Evolutionary conservation across 441 rosid genomes (phyloP).

Genomic region (Breynia disticha): DNA sequence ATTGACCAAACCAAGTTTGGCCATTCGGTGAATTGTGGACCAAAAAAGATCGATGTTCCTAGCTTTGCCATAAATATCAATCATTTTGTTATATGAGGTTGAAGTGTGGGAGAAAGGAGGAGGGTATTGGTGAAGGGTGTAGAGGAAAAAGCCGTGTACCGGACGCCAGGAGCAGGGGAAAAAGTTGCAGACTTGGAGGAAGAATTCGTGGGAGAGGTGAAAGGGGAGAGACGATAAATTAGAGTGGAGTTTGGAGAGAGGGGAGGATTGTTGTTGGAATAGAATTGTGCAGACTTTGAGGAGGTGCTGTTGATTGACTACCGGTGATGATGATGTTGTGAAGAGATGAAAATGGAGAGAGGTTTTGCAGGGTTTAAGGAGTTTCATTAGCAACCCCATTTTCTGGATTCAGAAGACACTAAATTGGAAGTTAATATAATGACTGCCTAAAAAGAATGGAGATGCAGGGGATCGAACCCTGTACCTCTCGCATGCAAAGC

Average conservation of each 20-base stretch:
- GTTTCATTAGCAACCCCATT: no score
- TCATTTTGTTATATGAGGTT: constrained; percentile 54
- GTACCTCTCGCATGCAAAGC: constrained; percentile 99
- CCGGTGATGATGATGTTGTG: constrained; percentile 12
- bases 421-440: no score
- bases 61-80: constrained; percentile 48
- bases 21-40: constrained; percentile 42
- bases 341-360: constrained; percentile 14
- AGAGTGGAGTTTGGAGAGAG: constrained; percentile 50
- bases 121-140: constrained; percentile 29
- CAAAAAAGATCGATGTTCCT: constrained; percentile 69
- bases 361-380: constrained; percentile 14
- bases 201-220: constrained; percentile 55
- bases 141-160: constrained; percentile 56
- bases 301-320: constrained; percentile 45
- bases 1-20: constrained; percentile 36
- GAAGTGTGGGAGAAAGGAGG: constrained; percentile 38
- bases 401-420: no score
- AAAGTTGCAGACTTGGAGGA: constrained; percentile 83
- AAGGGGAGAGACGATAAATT: constrained; percentile 37
- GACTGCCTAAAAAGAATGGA: no score
- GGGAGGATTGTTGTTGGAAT: constrained; percentile 59
- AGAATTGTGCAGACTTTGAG: constrained; percentile 71
- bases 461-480: constrained; percentile 93
- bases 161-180: constrained; percentile 84